Conservation (phyloP, 2,329 filamentous ascomycete species). For the Stachybotrys elegans region DNA sequence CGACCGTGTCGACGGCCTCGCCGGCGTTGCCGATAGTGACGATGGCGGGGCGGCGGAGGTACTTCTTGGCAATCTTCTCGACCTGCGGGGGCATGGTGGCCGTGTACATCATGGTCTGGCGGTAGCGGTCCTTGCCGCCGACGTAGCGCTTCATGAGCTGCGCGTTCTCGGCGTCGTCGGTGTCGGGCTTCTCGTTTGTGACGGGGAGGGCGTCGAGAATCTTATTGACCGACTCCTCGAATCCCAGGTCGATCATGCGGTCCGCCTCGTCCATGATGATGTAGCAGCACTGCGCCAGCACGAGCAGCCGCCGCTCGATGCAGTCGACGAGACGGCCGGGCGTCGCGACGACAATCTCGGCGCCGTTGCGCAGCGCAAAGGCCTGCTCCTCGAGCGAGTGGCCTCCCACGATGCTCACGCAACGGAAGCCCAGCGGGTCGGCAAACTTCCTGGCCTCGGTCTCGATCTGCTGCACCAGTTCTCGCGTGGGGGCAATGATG, state of each 20-base stretch:
- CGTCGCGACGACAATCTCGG: slow-evolving; percentile 97
- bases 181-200: slow-evolving; percentile 90
- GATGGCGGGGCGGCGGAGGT: slow-evolving; percentile 85
- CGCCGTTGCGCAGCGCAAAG: slow-evolving; percentile 83
- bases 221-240: slow-evolving; percentile 96
- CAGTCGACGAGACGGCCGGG: slow-evolving; percentile 96
- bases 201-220: slow-evolving; percentile 93
- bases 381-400: slow-evolving; percentile 93
- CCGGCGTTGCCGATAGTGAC: slow-evolving; percentile 92
- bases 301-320: slow-evolving; percentile 86
- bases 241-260: slow-evolving; percentile 97
- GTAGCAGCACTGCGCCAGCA: slow-evolving; percentile 95
- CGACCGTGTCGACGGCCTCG: slow-evolving; percentile 95
- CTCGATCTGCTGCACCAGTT: slow-evolving; percentile 96
- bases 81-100: slow-evolving; percentile 93
- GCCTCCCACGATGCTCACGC: slow-evolving; percentile 96
- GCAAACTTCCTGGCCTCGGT: slow-evolving; percentile 91
- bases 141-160: slow-evolving; percentile 78
- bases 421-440: slow-evolving; percentile 82
- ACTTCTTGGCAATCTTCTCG: slow-evolving; percentile 95
- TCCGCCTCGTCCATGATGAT: slow-evolving; percentile 99
- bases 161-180: slow-evolving; percentile 82
- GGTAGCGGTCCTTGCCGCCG: slow-evolving; percentile 71
- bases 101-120: slow-evolving; percentile 99
- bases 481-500: slow-evolving; percentile 91